These are phyloP conservation scores for Coniophora puteana DNA, from an alignment of 1,284 basidiomycete genomes.

Conservation along the genomic window DNA sequence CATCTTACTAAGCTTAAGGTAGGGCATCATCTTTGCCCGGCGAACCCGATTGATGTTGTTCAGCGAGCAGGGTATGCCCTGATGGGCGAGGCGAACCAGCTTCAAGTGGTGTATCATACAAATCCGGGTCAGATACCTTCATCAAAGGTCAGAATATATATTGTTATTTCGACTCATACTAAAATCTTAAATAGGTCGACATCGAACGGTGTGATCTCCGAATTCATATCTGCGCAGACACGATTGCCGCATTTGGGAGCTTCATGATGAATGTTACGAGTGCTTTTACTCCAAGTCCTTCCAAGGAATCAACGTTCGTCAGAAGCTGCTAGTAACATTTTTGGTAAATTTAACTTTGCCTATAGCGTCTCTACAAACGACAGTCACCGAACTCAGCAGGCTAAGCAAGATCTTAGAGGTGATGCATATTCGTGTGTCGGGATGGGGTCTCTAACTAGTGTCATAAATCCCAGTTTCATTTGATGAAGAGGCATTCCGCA, in stretches of 20 bases:
- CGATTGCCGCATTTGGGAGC: conserved; percentile 47
- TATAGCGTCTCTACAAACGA: conserved; percentile 7
- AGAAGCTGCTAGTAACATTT: conserved; percentile 3
- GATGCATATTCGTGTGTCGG: conserved; percentile 3
- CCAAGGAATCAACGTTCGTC: too few relatives aligned
- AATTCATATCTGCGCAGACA: conserved; percentile 69
- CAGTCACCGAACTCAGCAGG: conserved; percentile 4
- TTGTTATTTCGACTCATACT: conserved; percentile 10
- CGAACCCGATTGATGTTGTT: too few relatives aligned
- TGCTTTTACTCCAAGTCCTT: conserved; percentile 1
- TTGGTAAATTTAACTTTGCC: too few relatives aligned
- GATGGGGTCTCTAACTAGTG: conserved; percentile 6
- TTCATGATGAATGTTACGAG: conserved; percentile 32
- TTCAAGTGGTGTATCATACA: too few relatives aligned
- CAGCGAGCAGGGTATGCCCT: too few relatives aligned
- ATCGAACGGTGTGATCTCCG: conserved; percentile 45
- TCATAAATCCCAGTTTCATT: conserved; percentile 68
- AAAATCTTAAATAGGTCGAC: conserved; percentile 35
- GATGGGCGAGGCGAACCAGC: too few relatives aligned
- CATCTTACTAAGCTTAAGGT: too few relatives aligned
- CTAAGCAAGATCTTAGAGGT: conserved; percentile 31
- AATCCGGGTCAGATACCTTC: too few relatives aligned
- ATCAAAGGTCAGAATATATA: conserved; percentile 10
- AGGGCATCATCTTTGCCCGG: too few relatives aligned
- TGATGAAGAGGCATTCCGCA: conserved; percentile 81